Base-by-base conservation (phyloP, 495 filamentous ascomycete genomes). In the Lepidopterella palustris region DNA sequence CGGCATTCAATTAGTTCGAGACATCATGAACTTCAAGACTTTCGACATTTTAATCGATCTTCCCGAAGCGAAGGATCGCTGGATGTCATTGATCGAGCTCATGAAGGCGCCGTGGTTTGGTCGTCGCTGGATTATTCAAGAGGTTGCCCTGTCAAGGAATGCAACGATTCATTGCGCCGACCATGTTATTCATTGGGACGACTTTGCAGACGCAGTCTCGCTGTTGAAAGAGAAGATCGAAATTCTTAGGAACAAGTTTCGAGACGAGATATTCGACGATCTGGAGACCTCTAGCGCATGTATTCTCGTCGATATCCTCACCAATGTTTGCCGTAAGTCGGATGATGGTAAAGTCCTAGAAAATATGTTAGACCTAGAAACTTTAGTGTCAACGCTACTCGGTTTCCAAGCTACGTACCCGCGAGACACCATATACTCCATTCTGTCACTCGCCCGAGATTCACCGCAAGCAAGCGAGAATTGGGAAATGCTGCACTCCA, bases 261-360 rank as follows among this genome's bases (percentile, higher is more conserved):
- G 58, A 5, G 50, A 62, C 21, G 10, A 55, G 0, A 49, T 61
- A 3, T 60, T 70, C 15, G 62, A 48, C 9, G 45, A 68, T 8
- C 48, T 67, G 13, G 20, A 39, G 9, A 54, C 21, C 2, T 32
- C 68, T 0, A 53, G 68, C 8, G 69, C 69, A 5, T 66, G 4
- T 15, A 35, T 29, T 0, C 65, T 70, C 2, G 68, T 68, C 5
- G 50, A 70, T 8, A 51, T 57, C n/a, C 49, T 62, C 1, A 58
- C 45, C 52, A 68, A 68, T n/a, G 9, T 71, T 0, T 63, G 65
- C 25, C 60, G 68, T 20, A 68, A 59, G 20, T 45, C 53, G 24
- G 18, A 24, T 13, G 20, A 32, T 1, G 49, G 39, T 20, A 26
- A 51, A 1, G 39, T 59, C 15, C 1, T 11, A 26, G 47, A 55